phyloP scores from a whole-genome alignment of 2,329 filamentous ascomycete genomes.

The Chaetomium olivaceum region DNA sequence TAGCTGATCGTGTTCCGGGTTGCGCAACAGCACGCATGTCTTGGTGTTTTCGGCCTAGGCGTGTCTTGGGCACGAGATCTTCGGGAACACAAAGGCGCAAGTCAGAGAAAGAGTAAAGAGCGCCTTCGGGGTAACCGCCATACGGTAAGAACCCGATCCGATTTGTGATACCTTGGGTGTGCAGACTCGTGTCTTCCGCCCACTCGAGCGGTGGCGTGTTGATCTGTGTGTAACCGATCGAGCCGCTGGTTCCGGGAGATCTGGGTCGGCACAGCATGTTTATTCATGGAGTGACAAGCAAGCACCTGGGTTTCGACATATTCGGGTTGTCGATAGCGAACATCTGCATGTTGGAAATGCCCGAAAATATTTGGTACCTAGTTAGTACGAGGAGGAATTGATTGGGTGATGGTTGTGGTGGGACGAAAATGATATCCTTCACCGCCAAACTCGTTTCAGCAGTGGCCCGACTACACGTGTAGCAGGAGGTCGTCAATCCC shows the following conservation, averaged over 20 bases:
- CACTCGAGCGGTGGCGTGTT: not conserved
- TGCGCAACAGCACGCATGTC: constrained; percentile 25
- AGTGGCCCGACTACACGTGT: not conserved
- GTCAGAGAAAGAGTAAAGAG: not conserved
- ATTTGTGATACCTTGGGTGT: constrained; percentile 4
- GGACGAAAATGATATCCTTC: constrained; percentile 7
- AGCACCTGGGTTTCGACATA: not conserved
- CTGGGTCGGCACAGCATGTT: constrained; percentile 8
- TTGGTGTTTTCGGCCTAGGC: constrained; percentile 18
- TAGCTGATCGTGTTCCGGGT: constrained; percentile 19
- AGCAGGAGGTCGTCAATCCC: not conserved
- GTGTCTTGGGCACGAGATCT: constrained; percentile 26
- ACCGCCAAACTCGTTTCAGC: constrained; percentile 18
- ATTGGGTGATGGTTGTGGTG: constrained; percentile 17
- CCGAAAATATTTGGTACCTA: no score
- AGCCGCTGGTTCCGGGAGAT: constrained; percentile 16
- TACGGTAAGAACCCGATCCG: constrained; percentile 14
- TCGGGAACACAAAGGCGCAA: constrained; percentile 14
- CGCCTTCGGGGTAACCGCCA: not conserved
- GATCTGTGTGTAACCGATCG: constrained; percentile 23
- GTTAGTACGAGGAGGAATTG: constrained; percentile 3
- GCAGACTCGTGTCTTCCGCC: not conserved
- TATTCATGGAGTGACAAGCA: not conserved
- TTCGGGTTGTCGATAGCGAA: not conserved
- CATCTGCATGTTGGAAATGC: constrained; percentile 2